A percentile compares a stretch with the other conserved stretches of the same genome.
Conservation (phyloP, 2,329 filamentous ascomycete species). For the Periglandula ipomoeae region DNA sequence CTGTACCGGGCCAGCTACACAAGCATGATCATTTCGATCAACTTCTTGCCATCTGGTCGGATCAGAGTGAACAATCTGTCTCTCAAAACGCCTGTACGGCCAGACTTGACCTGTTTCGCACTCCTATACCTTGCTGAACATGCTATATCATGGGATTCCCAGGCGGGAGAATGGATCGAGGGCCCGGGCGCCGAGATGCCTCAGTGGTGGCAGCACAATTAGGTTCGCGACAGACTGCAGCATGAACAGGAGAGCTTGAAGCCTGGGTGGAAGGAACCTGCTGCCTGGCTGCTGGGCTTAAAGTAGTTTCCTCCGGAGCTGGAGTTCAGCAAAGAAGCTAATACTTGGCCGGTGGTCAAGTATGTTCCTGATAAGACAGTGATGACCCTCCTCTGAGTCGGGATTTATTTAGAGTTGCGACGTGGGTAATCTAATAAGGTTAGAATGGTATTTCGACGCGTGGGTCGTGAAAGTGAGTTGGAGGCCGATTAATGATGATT, state of each 20-base stretch:
- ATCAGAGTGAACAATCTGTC: neutral
- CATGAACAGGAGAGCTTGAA: conserved; percentile 1
- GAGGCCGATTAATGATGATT: too few species aligned
- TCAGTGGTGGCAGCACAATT: neutral
- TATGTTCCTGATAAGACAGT: neutral
- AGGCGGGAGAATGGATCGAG: neutral
- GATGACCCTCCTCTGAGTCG: too few species aligned
- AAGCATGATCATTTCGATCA: conserved; percentile 1
- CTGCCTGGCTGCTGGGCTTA: neutral
- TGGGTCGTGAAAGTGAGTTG: too few species aligned
- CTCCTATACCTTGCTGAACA: neutral
- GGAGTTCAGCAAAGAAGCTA: neutral
- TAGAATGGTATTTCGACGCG: too few species aligned
- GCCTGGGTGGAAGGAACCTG: neutral
- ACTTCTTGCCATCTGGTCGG: neutral
- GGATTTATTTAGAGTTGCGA: too few species aligned
- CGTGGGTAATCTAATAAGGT: too few species aligned
- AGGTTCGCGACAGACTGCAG: neutral
- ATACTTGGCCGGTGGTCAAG: neutral
- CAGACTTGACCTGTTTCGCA: neutral
- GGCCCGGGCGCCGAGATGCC: neutral
- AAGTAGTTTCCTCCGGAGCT: neutral
- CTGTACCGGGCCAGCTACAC: conserved; percentile 1
- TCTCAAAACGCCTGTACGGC: neutral
- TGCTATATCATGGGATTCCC: neutral